Base-by-base conservation (phyloP, 805 yeast genomes). In the Kregervanrija fluxuum region DNA sequence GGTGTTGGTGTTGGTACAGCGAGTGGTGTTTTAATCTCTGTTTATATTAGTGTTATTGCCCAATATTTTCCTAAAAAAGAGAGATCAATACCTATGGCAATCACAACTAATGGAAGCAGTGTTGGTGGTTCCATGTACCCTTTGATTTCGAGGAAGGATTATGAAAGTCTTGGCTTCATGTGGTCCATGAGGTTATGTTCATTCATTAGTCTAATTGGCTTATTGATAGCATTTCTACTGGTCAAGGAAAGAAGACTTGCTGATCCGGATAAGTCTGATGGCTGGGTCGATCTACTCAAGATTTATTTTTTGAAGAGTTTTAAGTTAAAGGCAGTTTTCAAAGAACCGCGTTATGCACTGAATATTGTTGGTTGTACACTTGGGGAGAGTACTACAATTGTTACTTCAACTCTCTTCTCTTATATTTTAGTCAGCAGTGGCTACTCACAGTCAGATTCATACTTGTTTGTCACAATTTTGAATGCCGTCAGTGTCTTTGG, bases 1-100 rank as follows among this genome's bases (percentile, higher is more conserved):
- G 74, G 78, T 4, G 53, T 80, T 1, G 66, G 71, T n/a, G 60
- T 69, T 40, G 88, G 87, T 2, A 45, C 71, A 5, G 86, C 84
- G 0, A 69, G 73, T 39, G 83, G 83, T 3, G 59, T 81, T 35
- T 66, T 80, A 22, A 71, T 77, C 60, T 69, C 82, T 4, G 87
- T 88, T 0, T 59, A 78, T 37, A 69, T 82, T 4, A 76, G 85
- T 11, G 77, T 75, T 15, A 69, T 80, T 1, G 74, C 80, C 15
- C 86, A 82, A 48, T 82, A 82, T 77, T 82, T 81, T 56, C 57
- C 64, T 45, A 62, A 65, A 38, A 62, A 58, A 17, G 76, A 70
- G 52, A 65, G 87, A 50, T 86, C 80, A 1, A 67, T 69, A 44
- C 80, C 80, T 1, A 62, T 71, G 11, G 72, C 74, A 30, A 49